Evolutionary conservation across 78 protist genomes (phyloP).

Genomic region (Isochrysis galbana): DNA sequence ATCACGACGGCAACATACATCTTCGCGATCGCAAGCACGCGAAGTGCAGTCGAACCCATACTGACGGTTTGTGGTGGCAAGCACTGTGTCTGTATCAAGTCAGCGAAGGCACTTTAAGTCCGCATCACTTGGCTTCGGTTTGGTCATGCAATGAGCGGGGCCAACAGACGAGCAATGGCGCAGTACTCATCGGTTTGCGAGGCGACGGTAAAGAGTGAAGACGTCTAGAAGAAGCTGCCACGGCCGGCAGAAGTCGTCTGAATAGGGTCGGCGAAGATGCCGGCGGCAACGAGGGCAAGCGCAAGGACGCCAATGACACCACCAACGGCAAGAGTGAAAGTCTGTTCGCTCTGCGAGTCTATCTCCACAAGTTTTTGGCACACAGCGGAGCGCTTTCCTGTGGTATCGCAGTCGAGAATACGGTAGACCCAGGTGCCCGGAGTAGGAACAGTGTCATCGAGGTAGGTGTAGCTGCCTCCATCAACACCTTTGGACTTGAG

Average conservation of each 20-base stretch:
- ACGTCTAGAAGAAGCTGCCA: too few species aligned
- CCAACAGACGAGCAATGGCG: too few species aligned
- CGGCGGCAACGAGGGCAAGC: background rate
- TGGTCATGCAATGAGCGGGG: too few species aligned
- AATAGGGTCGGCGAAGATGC: background rate
- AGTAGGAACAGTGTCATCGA: background rate
- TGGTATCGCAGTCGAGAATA: background rate
- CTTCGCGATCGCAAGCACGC: too few species aligned
- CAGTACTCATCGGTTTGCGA: too few species aligned
- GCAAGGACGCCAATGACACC: background rate
- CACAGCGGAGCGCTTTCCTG: background rate
- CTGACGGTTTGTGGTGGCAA: too few species aligned
- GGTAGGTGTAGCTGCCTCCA: background rate
- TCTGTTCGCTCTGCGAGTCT: background rate
- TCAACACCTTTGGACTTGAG: background rate
- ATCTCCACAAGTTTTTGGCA: conserved; percentile 21
- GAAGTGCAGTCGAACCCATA: too few species aligned
- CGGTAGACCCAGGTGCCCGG: conserved; percentile 2
- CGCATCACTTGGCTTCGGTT: too few species aligned
- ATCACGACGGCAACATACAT: too few species aligned
- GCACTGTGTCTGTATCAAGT: too few species aligned
- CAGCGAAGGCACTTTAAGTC: too few species aligned
- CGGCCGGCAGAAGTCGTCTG: background rate
- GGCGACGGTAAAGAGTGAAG: too few species aligned
- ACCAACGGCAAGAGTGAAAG: background rate